Conservation (phyloP, 352 stramenopile species). For the Phytophthora europaea region DNA sequence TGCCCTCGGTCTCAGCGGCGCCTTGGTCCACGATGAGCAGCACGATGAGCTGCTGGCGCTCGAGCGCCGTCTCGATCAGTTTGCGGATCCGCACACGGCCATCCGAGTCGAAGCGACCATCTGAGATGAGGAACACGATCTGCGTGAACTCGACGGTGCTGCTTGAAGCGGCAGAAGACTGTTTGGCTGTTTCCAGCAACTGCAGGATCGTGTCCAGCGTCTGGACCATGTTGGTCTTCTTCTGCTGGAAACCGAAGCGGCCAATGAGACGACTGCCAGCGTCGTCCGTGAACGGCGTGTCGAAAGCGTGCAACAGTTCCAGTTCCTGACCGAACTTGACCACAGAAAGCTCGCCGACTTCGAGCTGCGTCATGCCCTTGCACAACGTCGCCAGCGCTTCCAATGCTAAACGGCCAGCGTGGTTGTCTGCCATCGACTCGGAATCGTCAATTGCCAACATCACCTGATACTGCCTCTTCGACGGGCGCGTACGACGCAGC, state of each 20-base stretch:
- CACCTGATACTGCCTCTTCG: slow-evolving; percentile 99
- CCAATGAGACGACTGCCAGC: slow-evolving; percentile 93
- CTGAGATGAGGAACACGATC: slow-evolving; percentile 99
- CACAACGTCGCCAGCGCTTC: slow-evolving; percentile 97
- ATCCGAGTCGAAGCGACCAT: slow-evolving; percentile 98
- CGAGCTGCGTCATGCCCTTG: slow-evolving; percentile 97
- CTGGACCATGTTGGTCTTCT: slow-evolving; percentile 97
- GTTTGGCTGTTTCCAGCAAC: slow-evolving; percentile 90
- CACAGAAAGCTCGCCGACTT: slow-evolving; percentile 96
- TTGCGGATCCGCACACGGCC: slow-evolving; percentile 95
- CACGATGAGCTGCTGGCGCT: slow-evolving; percentile 98
- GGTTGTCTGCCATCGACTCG: slow-evolving; percentile 99
- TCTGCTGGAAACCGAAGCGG: slow-evolving; percentile 98
- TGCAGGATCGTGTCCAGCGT: slow-evolving; percentile 95
- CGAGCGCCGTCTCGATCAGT: slow-evolving; percentile 96
- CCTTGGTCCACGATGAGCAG: slow-evolving; percentile 98
- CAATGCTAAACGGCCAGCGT: slow-evolving; percentile 96
- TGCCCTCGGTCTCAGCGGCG: slow-evolving; percentile 34
- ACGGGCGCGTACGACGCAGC: slow-evolving; percentile 98
- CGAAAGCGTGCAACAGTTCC: slow-evolving; percentile 97
- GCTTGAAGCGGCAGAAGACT: slow-evolving; percentile 53
- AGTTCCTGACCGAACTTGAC: slow-evolving; percentile 98
- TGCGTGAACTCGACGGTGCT: slow-evolving; percentile 93
- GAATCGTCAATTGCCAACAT: slow-evolving; percentile 99
- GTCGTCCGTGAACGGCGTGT: slow-evolving; percentile 97